Evolutionary conservation across 1,139 yeast species (phyloP).

Genomic region (Candida pseudoviswanathii): DNA sequence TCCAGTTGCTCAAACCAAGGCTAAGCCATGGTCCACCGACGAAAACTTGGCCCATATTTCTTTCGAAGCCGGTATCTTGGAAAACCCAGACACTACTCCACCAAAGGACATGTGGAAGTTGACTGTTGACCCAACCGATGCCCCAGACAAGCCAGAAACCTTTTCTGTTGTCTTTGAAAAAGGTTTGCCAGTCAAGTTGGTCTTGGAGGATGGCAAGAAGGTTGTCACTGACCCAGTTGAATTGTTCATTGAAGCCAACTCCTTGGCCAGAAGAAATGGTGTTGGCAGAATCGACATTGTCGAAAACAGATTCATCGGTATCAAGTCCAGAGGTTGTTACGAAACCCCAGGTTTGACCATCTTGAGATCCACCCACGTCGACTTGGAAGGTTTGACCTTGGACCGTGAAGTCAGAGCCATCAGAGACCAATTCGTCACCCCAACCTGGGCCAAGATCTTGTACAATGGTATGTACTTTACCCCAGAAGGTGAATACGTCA

Average conservation of each 20-base stretch:
- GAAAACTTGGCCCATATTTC: slow-evolving; percentile 99
- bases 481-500: slow-evolving; percentile 96
- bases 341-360: slow-evolving; percentile 98
- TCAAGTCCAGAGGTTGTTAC: slow-evolving; percentile 98
- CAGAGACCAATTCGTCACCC: slow-evolving; percentile 95
- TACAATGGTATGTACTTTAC: slow-evolving; percentile 98
- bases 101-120: slow-evolving; percentile 99
- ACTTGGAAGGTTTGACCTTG: slow-evolving; percentile 92
- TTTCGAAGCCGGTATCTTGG: slow-evolving; percentile 97
- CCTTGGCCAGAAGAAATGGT: slow-evolving; percentile 97
- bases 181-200: slow-evolving; percentile 86
- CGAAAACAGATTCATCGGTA: slow-evolving; percentile 97
- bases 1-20: slow-evolving; percentile 95
- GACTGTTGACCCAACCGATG: slow-evolving; percentile 93
- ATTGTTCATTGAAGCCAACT: slow-evolving; percentile 87
- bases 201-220: slow-evolving; percentile 61
- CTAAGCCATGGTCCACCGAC: slow-evolving; percentile 99
- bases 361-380: slow-evolving; percentile 91
- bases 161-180: slow-evolving; percentile 78
- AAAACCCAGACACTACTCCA: slow-evolving; percentile 97
- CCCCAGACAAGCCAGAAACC: slow-evolving; percentile 91
- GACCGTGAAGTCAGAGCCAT: slow-evolving; percentile 97
- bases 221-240: slow-evolving; percentile 84
- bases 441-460: slow-evolving; percentile 83
- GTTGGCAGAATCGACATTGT: slow-evolving; percentile 99